Base-by-base conservation (phyloP, 2,329 filamentous ascomycete genomes). In the Alternaria metachromatica region DNA sequence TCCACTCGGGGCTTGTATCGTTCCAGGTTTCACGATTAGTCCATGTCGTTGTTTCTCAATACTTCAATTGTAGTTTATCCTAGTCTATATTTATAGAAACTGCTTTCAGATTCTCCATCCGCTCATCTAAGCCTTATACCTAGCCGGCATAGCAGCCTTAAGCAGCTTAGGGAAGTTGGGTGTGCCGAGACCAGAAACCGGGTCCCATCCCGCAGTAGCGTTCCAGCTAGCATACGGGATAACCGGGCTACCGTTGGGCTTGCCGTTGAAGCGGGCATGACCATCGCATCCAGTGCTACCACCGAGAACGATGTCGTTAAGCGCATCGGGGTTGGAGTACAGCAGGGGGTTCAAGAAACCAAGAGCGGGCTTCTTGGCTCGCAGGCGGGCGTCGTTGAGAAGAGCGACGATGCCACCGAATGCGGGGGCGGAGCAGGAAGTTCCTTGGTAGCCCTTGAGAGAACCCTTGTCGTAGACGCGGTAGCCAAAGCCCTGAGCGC, bases 341-440 rank as follows among this genome's bases (percentile, higher is more conserved):
- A 89, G 72, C 81, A 85, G 87, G 0, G 87, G 87, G 71, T 89
- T 89, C 60, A 89, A 66, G 80, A 88, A 89, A 0, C 87, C 87
- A 51, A 89, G 76, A 0, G 82, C 74, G 0, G 82, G 73, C 71
- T 85, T 82, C n/a, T 84, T 84, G 3, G 78, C 78, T 1, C 80
- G 76, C 11, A 89, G 76, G 11, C 87, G 81, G 0, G 85, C 87
- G 70, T 90, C 88, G 69, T 91, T 91, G 62, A 91, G 77, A 7
- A 91, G 82, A 2, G 85, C 83, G 23, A 91, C 77, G 26, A 91
- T 81, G 3, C 82, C 85, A 1, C 86, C 86, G 45, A 88, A 87
- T 0, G 86, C 80, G 0, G 90, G 90, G 2, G 87, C 79, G 2
- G 88, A 84, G 59, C 86, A 85, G 28, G 82, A 84, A 1, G 84